Evolutionary conservation across 306 rosid species (phyloP).

Genomic region (Argentina anserina): DNA sequence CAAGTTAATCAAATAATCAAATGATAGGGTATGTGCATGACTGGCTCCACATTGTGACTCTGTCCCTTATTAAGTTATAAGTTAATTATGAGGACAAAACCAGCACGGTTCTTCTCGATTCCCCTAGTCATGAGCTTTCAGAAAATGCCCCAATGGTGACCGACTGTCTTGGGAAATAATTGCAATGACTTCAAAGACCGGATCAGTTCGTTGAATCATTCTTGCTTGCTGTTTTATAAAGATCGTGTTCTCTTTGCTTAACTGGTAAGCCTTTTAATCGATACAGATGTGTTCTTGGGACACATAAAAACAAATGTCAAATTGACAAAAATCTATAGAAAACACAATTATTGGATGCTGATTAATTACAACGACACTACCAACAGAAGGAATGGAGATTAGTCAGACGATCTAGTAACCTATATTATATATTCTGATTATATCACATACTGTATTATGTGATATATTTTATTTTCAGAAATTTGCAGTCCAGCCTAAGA

Average conservation of each 20-base stretch:
- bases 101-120: constrained; percentile 1
- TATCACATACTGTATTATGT: too few relatives aligned
- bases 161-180: background rate
- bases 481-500: background rate
- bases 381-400: background rate
- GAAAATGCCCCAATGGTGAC: background rate
- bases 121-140: background rate
- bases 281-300: background rate
- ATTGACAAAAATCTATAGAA: constrained; percentile 1
- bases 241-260: background rate
- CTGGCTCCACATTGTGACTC: background rate
- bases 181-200: constrained; percentile 1
- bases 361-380: background rate
- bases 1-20: constrained; percentile 7
- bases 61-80: background rate
- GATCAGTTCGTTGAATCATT: background rate
- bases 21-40: background rate
- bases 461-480: background rate
- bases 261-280: background rate
- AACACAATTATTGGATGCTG: background rate
- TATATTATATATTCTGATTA: too few relatives aligned
- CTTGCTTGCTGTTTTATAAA: background rate
- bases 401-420: background rate
- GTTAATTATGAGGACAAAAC: background rate
- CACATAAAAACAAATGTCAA: background rate